phyloP scores from a whole-genome alignment of 176 grass and related monocot genomes.

The Olyra latifolia region DNA sequence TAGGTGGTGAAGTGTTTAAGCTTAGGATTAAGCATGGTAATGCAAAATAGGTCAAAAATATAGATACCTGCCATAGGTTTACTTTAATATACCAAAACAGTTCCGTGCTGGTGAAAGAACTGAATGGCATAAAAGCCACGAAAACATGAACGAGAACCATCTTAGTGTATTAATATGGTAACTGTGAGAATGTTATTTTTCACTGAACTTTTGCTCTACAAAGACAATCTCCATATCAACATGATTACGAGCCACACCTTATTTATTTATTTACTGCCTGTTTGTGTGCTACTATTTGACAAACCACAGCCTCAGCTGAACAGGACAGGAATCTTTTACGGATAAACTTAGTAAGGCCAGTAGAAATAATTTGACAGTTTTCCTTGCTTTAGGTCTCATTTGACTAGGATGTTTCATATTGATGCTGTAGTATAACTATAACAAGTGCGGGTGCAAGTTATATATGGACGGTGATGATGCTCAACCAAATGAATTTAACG shows the following conservation, averaged over 20 bases:
- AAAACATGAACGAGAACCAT: background rate
- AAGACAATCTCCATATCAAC: background rate
- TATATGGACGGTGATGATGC: conserved; percentile 56
- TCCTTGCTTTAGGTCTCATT: background rate
- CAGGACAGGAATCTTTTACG: conserved; percentile 67
- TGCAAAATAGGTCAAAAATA: background rate
- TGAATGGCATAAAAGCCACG: background rate
- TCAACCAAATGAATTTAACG: conserved; percentile 67
- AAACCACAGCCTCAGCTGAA: conserved; percentile 77
- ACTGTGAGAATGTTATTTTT: background rate
- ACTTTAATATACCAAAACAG: background rate
- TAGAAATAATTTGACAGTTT: conserved; percentile 1
- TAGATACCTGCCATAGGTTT: background rate
- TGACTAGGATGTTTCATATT: conserved; percentile 19
- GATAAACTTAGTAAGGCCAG: conserved; percentile 84
- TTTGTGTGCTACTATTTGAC: conserved; percentile 26
- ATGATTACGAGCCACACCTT: conserved; percentile 7
- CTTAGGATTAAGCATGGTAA: background rate
- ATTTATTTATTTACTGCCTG: conserved; percentile 29
- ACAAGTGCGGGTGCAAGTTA: conserved; percentile 80
- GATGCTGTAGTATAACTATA: conserved; percentile 23
- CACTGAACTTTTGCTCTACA: background rate
- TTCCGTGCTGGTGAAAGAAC: background rate
- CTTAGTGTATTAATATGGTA: background rate
- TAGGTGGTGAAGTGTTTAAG: background rate